These are phyloP conservation scores for Ustilago shanxiensis DNA, from an alignment of 1,284 basidiomycete genomes.

Conservation along the genomic window DNA sequence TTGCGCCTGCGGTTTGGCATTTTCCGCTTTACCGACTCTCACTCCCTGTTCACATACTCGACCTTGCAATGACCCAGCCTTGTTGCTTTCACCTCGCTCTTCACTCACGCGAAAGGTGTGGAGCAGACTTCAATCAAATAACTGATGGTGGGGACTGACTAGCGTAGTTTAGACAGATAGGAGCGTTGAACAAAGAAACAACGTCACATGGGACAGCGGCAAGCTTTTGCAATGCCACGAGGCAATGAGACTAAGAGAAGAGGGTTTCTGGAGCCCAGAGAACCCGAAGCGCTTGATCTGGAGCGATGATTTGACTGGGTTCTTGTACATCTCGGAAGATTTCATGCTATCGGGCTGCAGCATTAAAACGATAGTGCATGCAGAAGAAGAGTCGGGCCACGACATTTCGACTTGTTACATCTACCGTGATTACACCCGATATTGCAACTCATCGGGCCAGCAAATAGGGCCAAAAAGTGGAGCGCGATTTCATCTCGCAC, in stretches of 20 bases:
- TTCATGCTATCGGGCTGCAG: not conserved
- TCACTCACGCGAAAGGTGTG: too few species aligned
- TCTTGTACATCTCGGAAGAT: not conserved
- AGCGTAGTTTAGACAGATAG: too few species aligned
- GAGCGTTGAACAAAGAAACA: too few species aligned
- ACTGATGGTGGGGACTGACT: too few species aligned
- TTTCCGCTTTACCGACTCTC: too few species aligned
- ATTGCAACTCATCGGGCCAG: not conserved
- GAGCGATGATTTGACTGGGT: too few species aligned
- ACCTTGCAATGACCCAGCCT: too few species aligned
- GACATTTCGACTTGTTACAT: not conserved
- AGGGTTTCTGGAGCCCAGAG: constrained; percentile 37
- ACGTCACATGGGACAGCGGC: not conserved
- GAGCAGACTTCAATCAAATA: too few species aligned
- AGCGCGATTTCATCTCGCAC: not conserved
- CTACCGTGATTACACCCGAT: not conserved
- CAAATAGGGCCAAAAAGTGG: constrained; percentile 5
- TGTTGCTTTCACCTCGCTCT: too few species aligned
- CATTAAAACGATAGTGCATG: not conserved
- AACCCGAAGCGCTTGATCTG: constrained; percentile 44
- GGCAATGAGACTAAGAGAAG: not conserved
- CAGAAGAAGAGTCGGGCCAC: not conserved
- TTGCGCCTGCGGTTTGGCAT: too few species aligned
- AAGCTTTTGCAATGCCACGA: not conserved
- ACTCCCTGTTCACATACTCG: too few species aligned